Percentiles rank a stretch among this genome's conserved stretches.
These are phyloP conservation scores for Trypanosoma platydactyli DNA, from an alignment of 208 protist species.

Conservation along the genomic window DNA sequence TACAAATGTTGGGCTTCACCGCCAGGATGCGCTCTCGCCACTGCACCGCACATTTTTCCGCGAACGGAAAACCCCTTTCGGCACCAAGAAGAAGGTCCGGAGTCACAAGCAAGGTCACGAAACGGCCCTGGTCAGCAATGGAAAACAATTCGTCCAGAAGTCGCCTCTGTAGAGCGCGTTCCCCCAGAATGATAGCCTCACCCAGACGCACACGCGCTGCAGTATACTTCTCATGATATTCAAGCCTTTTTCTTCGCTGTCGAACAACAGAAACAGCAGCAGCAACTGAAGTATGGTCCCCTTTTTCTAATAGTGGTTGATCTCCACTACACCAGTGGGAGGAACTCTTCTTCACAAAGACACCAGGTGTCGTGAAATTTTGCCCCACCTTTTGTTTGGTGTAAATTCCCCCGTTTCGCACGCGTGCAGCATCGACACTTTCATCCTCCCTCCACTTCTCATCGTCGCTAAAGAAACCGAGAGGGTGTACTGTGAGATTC, in stretches of 20 bases:
- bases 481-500: conserved; percentile 47
- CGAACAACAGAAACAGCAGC: not conserved
- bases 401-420: conserved; percentile 37
- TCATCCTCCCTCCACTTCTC: conserved; percentile 28
- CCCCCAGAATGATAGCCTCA: conserved; percentile 46
- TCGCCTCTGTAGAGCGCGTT: conserved; percentile 34
- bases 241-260: not conserved
- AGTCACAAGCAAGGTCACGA: conserved; percentile 49
- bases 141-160: conserved; percentile 40
- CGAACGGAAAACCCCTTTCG: conserved; percentile 2
- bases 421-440: conserved; percentile 37
- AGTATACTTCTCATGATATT: not conserved
- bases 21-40: conserved; percentile 1
- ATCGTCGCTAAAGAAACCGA: conserved; percentile 41
- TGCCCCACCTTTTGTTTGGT: conserved; percentile 23
- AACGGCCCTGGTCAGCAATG: conserved; percentile 40
- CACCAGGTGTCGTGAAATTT: not conserved
- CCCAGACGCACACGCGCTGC: conserved; percentile 12
- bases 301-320: too few species aligned
- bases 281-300: not conserved
- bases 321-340: conserved; percentile 18
- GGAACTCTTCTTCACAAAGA: conserved; percentile 12
- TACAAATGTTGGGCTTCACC: not conserved
- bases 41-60: not conserved
- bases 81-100: conserved; percentile 34